Evolutionary conservation across 140 eudicot genomes (phyloP).

Genomic region (Ambrosia hybrid): DNA sequence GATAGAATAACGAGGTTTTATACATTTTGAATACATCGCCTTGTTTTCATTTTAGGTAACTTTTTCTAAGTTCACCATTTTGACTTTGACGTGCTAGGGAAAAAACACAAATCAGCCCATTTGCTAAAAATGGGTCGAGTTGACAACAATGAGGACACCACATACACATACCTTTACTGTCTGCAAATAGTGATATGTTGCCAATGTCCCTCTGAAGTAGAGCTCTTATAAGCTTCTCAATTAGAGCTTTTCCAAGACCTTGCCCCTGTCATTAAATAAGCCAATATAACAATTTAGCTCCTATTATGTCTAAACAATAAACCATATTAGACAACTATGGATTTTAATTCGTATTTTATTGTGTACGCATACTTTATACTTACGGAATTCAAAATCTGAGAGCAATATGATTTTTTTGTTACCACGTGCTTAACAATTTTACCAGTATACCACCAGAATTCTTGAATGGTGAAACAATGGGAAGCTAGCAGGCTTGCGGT

Average conservation of each 20-base stretch:
- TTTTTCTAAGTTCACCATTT: too few species aligned
- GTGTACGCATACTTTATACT: neutral
- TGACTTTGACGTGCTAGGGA: too few species aligned
- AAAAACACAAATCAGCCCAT: too few species aligned
- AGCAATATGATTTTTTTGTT: too few species aligned
- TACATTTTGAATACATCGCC: too few species aligned
- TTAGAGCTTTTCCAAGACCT: conserved; percentile 93
- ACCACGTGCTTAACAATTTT: too few species aligned
- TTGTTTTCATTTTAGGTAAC: too few species aligned
- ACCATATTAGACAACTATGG: neutral
- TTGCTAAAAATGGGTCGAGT: neutral
- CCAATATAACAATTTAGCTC: neutral
- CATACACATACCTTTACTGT: conserved; percentile 64
- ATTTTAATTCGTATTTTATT: neutral
- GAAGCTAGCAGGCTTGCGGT: neutral
- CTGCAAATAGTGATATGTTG: conserved; percentile 90
- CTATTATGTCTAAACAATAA: neutral
- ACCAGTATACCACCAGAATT: too few species aligned
- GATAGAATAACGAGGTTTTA: too few species aligned
- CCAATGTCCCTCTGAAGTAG: conserved; percentile 96
- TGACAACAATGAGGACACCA: neutral
- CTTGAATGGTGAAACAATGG: too few species aligned
- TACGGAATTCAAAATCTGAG: too few species aligned
- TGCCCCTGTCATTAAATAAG: conserved; percentile 59
- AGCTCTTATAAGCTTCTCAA: conserved; percentile 85